Evolutionary conservation across 768 basidiomycete genomes (phyloP).

Genomic region (Lactarius trivialis): DNA sequence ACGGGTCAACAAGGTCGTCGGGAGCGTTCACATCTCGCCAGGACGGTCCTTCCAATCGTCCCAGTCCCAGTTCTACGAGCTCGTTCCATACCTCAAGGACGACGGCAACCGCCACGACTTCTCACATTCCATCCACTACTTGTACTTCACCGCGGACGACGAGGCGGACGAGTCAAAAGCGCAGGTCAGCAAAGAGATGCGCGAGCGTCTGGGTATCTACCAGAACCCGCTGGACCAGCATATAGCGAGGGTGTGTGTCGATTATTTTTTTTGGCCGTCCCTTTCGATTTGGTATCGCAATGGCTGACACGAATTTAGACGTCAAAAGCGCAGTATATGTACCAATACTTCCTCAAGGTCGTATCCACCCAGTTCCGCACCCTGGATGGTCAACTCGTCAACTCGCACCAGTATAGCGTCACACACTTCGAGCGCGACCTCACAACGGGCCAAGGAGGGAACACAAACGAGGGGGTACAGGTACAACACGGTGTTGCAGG

Average conservation of each 20-base stretch:
- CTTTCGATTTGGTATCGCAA: neutral
- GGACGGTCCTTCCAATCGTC: constrained; percentile 92
- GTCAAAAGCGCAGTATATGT: constrained; percentile 81
- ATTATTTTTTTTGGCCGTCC: neutral
- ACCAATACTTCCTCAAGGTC: constrained; percentile 98
- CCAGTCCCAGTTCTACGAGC: constrained; percentile 70
- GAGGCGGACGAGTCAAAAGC: constrained; percentile 70
- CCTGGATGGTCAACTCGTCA: constrained; percentile 69
- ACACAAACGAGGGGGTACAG: constrained; percentile 57
- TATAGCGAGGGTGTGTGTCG: constrained; percentile 44
- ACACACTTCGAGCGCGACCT: constrained; percentile 96
- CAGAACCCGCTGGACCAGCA: constrained; percentile 72
- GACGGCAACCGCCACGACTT: constrained; percentile 90
- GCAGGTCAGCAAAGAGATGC: constrained; percentile 53
- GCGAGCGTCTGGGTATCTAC: constrained; percentile 62
- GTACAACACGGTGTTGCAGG: constrained; percentile 70
- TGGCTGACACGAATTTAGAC: constrained; percentile 42
- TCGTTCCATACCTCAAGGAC: constrained; percentile 91
- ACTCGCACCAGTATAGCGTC: constrained; percentile 91
- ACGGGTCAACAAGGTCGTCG: constrained; percentile 94
- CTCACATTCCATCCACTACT: constrained; percentile 75
- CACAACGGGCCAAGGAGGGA: constrained; percentile 49
- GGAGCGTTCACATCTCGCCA: constrained; percentile 91
- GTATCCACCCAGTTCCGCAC: constrained; percentile 92
- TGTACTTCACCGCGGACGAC: constrained; percentile 79